These are phyloP conservation scores for Sarocladium kiliense DNA, from an alignment of 2,329 filamentous ascomycete genomes.

Conservation along the genomic window DNA sequence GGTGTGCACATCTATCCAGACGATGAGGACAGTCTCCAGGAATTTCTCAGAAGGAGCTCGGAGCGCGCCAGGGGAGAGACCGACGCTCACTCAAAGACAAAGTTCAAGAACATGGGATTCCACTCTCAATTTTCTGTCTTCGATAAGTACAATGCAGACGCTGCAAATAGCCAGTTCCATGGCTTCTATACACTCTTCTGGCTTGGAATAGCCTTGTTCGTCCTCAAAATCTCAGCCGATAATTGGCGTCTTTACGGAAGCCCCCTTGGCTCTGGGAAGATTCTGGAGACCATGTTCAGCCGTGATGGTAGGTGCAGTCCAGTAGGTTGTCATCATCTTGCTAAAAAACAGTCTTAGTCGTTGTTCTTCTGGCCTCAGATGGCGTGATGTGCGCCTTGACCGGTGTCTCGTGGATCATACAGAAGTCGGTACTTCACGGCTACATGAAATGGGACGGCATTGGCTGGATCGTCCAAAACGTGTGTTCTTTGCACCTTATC, in stretches of 20 bases:
- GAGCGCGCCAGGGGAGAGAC: conserved; percentile 13
- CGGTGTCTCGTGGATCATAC: conserved; percentile 60
- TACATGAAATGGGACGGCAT: conserved; percentile 60
- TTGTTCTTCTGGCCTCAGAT: conserved; percentile 57
- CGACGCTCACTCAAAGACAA: conserved; percentile 16
- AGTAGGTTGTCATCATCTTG: neutral
- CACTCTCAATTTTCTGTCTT: conserved; percentile 70
- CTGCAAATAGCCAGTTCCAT: conserved; percentile 65
- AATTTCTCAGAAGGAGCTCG: conserved; percentile 21
- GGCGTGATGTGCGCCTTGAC: conserved; percentile 64
- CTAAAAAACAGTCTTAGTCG: conserved; percentile 27
- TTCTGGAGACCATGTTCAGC: conserved; percentile 61
- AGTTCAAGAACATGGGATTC: conserved; percentile 55
- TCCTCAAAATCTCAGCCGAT: conserved; percentile 60
- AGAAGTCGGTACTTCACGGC: conserved; percentile 53
- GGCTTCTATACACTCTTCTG: conserved; percentile 80
- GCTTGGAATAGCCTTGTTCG: conserved; percentile 62
- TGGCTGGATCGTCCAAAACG: conserved; percentile 71
- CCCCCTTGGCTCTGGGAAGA: conserved; percentile 65
- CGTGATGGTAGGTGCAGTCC: conserved; percentile 35
- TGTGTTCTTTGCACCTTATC: conserved; percentile 24
- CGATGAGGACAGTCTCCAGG: conserved; percentile 22
- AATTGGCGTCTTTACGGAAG: conserved; percentile 68
- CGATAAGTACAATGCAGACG: conserved; percentile 63
- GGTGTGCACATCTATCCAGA: conserved; percentile 22